Evolutionary conservation across 2,329 filamentous ascomycete genomes (phyloP), one percentile per base, ranked within the genome.

Genomic region (Hortaea sp.): DNA sequence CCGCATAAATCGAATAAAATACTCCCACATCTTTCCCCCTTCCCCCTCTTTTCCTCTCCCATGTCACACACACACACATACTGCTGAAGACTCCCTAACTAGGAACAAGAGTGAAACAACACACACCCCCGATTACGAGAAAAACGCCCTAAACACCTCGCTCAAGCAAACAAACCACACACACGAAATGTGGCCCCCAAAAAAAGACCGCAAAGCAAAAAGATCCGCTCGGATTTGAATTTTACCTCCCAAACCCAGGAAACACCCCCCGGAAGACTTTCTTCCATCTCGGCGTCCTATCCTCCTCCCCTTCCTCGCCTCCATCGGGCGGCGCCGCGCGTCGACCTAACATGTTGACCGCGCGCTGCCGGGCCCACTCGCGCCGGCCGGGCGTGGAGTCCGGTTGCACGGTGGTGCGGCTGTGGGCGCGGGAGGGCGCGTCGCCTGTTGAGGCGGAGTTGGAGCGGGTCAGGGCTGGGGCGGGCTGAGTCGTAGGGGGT

Each of bases 301-400:
- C 49, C 35, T 45, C 43, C 47, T 63, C 58, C 32, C 62, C 60
- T 5, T 47, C 55, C 11, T 62, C 61, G 5, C 58, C 56, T 47
- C 62, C 57, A 1, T 42, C 43, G 5, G 59, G 53, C 7, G 57
- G 55, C 11, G 56, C 51, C 13, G 48, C 45, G 5, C 50, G 45
- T 7, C 52, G 49, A 6, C 69, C 69, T 5, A 72, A 60, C 55
- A 73, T 62, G 7, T 63, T 57, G n/a, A 70, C 49, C 7, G 70
- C 69, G 40, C 70, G 60, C 48, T 69, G 66, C 4, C 69, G 63
- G 5, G 69, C 68, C 69, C 70, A 71, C 48, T 72, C 69, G 44
- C 68, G 56, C 35, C 68, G 60, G 31, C 64, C 60, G 5, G 60
- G 58, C 0, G 53, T 47, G 4, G 52, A 39, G 29, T 51, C 42